Evolutionary conservation across 345 rosid species (phyloP).

Genomic region (Eucalyptus shirleyi): DNA sequence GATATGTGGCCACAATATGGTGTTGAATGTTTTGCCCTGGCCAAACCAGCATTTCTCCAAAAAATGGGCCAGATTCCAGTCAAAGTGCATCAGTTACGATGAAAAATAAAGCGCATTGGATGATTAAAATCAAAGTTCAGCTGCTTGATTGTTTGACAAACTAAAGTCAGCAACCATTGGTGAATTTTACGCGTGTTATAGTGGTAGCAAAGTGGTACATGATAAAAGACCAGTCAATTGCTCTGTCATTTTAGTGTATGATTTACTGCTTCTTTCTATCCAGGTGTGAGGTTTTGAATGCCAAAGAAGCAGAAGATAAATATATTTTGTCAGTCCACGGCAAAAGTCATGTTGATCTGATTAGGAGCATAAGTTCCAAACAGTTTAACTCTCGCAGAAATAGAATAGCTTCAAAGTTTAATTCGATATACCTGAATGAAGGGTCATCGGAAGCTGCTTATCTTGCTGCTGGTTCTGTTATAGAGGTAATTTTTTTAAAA

Average conservation of each 20-base stretch:
- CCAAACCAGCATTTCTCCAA: neutral
- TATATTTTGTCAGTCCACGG: constrained; percentile 51
- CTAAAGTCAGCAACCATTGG: neutral
- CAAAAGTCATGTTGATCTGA: constrained; percentile 43
- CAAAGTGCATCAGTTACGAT: neutral
- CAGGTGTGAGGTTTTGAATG: constrained; percentile 70
- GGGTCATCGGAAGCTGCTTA: constrained; percentile 84
- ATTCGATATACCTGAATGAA: constrained; percentile 74
- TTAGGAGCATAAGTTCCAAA: constrained; percentile 56
- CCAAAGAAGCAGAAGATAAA: constrained; percentile 57
- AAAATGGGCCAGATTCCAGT: neutral
- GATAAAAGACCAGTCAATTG: neutral
- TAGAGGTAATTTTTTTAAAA: constrained; percentile 31
- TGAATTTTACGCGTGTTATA: neutral
- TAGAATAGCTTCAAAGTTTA: constrained; percentile 40
- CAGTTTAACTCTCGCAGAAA: constrained; percentile 34
- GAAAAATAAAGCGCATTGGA: neutral
- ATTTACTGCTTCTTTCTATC: neutral
- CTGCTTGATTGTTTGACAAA: neutral
- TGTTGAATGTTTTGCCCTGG: neutral
- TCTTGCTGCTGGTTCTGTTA: constrained; percentile 82
- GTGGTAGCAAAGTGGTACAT: neutral
- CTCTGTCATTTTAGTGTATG: neutral
- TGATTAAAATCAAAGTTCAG: neutral
- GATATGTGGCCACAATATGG: neutral